Evolutionary conservation across 306 rosid genomes (phyloP), one percentile per base, ranked within the genome.

Genomic region (Astragalus glycyphyllos): DNA sequence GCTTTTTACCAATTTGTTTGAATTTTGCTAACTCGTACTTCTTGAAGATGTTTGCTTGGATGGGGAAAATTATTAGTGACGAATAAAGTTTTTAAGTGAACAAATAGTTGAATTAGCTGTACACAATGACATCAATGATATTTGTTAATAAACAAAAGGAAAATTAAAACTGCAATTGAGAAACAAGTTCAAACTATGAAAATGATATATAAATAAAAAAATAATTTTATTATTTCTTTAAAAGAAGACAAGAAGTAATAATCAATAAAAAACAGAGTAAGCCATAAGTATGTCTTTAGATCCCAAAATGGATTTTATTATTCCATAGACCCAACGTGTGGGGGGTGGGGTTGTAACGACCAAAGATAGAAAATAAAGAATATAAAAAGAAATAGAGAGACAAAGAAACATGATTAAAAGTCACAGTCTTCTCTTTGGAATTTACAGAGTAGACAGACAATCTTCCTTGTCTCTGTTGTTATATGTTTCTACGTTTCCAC

Each of bases 371-470:
- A 63, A 63, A 65, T 74, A 82, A 79, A 63, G 78, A 48, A 26
- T n/a, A 37, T 62, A 65, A 60, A 70, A 65, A 34, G 51, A 61
- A 76, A 64, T 68, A 32, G 0, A 63, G 73, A 78, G 84, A 83
- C 87, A 83, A 79, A 72, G 81, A 83, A 79, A 83, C 84, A 79
- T 40, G 76, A 72, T 63, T 79, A 63, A 83, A 72, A 83, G 84
- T 61, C 29, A 54, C 35, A 83, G 65, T 72, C 46, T 72, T 34
- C 58, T 54, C 79, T 79, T 83, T 76, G 77, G 59, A 76, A 67
- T 83, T 79, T 83, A 66, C 66, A 76, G 37, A 56, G 53, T 75
- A 79, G 81, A 82, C 80, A 79, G 81, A 82, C 80, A 83, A 68
- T 53, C 26, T 60, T 62, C 80, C 70, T 20, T 72, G 67, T 60